A percentile compares a stretch with the other conserved stretches of the same genome.
Conservation (phyloP, 148 eudicot species). For the Rhododendron williamsianum region DNA sequence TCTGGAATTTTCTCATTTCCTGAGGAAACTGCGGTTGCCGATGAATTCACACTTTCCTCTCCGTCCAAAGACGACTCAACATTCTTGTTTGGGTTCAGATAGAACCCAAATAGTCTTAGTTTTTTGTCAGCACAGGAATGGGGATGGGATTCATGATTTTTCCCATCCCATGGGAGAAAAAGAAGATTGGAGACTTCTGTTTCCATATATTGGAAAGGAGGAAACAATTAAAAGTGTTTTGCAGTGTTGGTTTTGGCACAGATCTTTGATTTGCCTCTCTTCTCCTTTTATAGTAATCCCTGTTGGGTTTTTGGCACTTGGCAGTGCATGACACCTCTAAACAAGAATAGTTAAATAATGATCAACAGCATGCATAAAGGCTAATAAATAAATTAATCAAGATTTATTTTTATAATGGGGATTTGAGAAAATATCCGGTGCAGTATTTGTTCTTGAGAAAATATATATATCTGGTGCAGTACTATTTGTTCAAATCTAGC, state of each 20-base stretch:
- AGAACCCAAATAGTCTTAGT: conserved; percentile 76
- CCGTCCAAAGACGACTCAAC: conserved; percentile 10
- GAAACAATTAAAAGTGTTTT: neutral
- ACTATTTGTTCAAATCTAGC: too few species aligned
- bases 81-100: conserved; percentile 33
- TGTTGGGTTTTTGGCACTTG: conserved; percentile 22
- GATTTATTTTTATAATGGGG: too few species aligned
- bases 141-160: conserved; percentile 16
- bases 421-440: conserved; percentile 17
- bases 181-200: conserved; percentile 15
- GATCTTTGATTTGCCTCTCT: conserved; percentile 19
- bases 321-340: conserved; percentile 29
- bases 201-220: conserved; percentile 15
- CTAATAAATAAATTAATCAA: too few species aligned
- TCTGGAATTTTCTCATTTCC: neutral
- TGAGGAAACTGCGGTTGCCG: conserved; percentile 38
- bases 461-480: too few species aligned
- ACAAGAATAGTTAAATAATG: conserved; percentile 7
- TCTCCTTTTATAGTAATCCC: conserved; percentile 33
- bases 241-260: neutral
- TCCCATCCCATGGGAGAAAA: conserved; percentile 20
- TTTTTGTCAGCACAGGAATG: conserved; percentile 35
- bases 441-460: conserved; percentile 16
- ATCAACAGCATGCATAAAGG: too few species aligned
- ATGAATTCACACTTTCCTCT: conserved; percentile 63